Evolutionary conservation across 176 grass and related monocot species (phyloP).

Genomic region (Carex pumila): DNA sequence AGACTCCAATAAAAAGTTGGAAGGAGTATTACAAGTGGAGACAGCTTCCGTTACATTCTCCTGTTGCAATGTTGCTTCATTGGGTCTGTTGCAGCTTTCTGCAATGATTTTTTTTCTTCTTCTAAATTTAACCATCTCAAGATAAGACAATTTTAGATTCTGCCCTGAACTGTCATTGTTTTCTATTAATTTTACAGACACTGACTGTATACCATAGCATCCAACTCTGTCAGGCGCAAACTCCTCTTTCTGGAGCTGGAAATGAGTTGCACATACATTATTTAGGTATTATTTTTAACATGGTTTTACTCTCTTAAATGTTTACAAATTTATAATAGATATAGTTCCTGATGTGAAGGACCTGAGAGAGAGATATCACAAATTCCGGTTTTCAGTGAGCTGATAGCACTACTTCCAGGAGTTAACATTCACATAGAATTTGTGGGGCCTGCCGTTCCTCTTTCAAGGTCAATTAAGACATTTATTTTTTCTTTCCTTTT

Average conservation of each 20-base stretch:
- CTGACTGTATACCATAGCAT: slow-evolving; percentile 79
- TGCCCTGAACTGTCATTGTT: neutral
- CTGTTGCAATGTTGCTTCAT: slow-evolving; percentile 76
- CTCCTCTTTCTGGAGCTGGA: slow-evolving; percentile 35
- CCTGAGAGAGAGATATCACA: slow-evolving; percentile 82
- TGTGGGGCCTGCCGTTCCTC: slow-evolving; percentile 80
- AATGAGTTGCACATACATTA: slow-evolving; percentile 68
- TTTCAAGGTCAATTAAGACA: slow-evolving; percentile 43
- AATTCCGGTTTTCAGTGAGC: slow-evolving; percentile 62
- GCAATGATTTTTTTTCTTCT: neutral
- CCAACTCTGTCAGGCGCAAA: slow-evolving; percentile 41
- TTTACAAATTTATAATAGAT: neutral
- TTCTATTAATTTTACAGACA: slow-evolving; percentile 41
- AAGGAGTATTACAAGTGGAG: slow-evolving; percentile 91
- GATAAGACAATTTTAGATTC: neutral
- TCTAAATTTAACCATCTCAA: neutral
- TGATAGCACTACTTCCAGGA: slow-evolving; percentile 72
- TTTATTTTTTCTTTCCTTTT: slow-evolving; percentile 9
- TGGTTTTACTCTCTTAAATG: neutral
- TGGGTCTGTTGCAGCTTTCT: slow-evolving; percentile 42
- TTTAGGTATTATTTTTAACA: slow-evolving; percentile 63
- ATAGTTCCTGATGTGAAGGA: slow-evolving; percentile 41
- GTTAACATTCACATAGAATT: slow-evolving; percentile 53
- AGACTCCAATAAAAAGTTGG: slow-evolving; percentile 47
- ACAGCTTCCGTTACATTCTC: slow-evolving; percentile 74